Evolutionary conservation across 169 alveolate species (phyloP).

Genomic region (Plasmodium malariae): DNA sequence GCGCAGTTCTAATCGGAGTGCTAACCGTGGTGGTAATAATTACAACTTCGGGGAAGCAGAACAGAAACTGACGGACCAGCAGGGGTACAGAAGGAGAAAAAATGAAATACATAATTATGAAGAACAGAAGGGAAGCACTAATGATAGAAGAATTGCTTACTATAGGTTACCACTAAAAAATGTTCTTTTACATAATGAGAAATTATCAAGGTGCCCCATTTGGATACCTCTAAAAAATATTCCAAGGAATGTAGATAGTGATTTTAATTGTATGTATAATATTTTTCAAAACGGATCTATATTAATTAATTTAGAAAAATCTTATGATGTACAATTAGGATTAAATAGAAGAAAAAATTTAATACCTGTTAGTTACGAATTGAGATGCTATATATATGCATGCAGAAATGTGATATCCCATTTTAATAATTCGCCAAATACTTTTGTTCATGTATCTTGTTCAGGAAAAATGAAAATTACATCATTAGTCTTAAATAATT

Average conservation of each 20-base stretch:
- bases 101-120: conserved; percentile 9
- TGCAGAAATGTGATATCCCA: conserved; percentile 85
- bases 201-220: conserved; percentile 86
- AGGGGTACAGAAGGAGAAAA: neutral
- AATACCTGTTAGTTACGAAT: conserved; percentile 86
- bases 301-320: conserved; percentile 82
- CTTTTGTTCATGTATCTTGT: conserved; percentile 86
- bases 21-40: neutral
- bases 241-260: conserved; percentile 72
- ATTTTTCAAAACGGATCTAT: conserved; percentile 83
- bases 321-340: conserved; percentile 76
- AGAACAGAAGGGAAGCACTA: neutral
- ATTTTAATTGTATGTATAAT: conserved; percentile 79
- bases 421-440: conserved; percentile 84
- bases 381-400: conserved; percentile 90
- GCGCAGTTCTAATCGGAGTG: neutral
- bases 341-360: conserved; percentile 83
- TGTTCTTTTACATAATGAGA: conserved; percentile 85
- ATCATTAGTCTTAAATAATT: conserved; percentile 79
- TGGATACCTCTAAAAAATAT: conserved; percentile 89
- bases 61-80: neutral
- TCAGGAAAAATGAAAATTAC: conserved; percentile 86
- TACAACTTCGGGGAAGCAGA: neutral
- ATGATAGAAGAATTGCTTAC: conserved; percentile 83
- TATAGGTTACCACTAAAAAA: conserved; percentile 80